A percentile compares a stretch with the other conserved stretches of the same genome.
These are phyloP conservation scores for Epichloe baconii DNA, from an alignment of 2,329 filamentous ascomycete species.

Conservation along the genomic window DNA sequence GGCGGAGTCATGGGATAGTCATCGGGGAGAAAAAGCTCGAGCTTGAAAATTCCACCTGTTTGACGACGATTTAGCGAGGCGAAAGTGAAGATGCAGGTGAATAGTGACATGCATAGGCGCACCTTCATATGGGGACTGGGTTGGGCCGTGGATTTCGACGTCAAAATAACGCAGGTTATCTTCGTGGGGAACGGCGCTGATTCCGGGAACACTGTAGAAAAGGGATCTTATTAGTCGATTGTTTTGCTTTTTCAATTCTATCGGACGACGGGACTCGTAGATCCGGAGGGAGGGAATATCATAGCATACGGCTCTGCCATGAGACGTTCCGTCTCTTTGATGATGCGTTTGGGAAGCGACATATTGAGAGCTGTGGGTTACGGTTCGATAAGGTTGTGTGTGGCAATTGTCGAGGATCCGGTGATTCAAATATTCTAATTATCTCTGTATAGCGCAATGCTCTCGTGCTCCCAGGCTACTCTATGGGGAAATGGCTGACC, in stretches of 20 bases:
- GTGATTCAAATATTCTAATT: background rate
- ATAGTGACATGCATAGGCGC: slow-evolving; percentile 11
- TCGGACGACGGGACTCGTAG: background rate
- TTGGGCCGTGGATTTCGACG: slow-evolving; percentile 86
- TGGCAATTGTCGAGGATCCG: background rate
- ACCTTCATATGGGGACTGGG: slow-evolving; percentile 93
- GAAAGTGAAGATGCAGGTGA: slow-evolving; percentile 4
- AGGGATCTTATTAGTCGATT: background rate
- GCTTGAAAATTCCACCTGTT: slow-evolving; percentile 73
- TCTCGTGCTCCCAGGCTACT: background rate
- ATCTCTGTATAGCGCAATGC: background rate
- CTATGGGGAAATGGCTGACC: background rate
- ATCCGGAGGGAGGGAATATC: slow-evolving; percentile 5
- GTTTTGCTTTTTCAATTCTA: background rate
- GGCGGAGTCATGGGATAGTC: slow-evolving; percentile 99
- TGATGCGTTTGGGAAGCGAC: slow-evolving; percentile 89
- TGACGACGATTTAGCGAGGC: background rate
- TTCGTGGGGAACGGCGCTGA: slow-evolving; percentile 89
- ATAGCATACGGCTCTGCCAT: slow-evolving; percentile 80
- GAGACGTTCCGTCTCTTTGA: slow-evolving; percentile 96
- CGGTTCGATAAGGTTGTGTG: background rate
- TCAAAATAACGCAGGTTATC: slow-evolving; percentile 98
- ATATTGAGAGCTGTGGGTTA: slow-evolving; percentile 21
- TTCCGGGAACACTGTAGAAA: slow-evolving; percentile 68
- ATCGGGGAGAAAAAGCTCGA: slow-evolving; percentile 93